These are phyloP conservation scores for Blastocystis sp. DNA, from an alignment of 352 stramenopile species.

Conservation along the genomic window DNA sequence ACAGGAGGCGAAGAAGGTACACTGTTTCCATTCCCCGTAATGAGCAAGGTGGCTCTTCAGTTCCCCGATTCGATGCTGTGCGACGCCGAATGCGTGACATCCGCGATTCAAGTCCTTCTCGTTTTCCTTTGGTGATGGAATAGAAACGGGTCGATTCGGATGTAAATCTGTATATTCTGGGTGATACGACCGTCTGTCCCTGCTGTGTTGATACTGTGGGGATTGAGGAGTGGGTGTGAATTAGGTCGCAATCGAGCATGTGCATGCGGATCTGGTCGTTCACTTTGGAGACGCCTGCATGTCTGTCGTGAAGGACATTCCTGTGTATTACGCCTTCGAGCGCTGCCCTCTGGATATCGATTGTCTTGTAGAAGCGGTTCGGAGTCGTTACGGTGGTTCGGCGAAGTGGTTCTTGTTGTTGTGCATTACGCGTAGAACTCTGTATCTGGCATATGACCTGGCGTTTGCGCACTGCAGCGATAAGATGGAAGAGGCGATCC, in stretches of 20 bases:
- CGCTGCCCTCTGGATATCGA: background rate
- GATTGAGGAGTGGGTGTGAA: background rate
- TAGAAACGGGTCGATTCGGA: background rate
- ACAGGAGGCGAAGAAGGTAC: background rate
- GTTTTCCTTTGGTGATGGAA: background rate
- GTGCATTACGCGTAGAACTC: background rate
- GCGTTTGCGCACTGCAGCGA: slow-evolving; percentile 4
- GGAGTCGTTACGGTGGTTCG: background rate
- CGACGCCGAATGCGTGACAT: background rate
- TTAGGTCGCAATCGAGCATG: slow-evolving; percentile 19
- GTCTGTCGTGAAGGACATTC: slow-evolving; percentile 26
- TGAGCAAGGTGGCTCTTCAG: slow-evolving; percentile 1
- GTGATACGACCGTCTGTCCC: slow-evolving; percentile 28
- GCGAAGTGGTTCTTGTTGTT: background rate
- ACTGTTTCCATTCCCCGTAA: background rate
- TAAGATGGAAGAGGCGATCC: background rate
- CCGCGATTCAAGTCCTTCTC: background rate
- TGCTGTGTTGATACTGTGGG: slow-evolving; percentile 31
- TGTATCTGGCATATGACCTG: slow-evolving; percentile 27
- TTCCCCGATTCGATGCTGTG: background rate
- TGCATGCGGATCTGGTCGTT: slow-evolving; percentile 34
- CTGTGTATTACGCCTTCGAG: slow-evolving; percentile 13
- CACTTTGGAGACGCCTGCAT: slow-evolving; percentile 38
- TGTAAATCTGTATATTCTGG: slow-evolving; percentile 40
- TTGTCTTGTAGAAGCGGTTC: background rate